Evolutionary conservation across 2,329 filamentous ascomycete genomes (phyloP), one percentile per base, ranked within the genome.

Genomic region (Nigrograna mackinnonii): DNA sequence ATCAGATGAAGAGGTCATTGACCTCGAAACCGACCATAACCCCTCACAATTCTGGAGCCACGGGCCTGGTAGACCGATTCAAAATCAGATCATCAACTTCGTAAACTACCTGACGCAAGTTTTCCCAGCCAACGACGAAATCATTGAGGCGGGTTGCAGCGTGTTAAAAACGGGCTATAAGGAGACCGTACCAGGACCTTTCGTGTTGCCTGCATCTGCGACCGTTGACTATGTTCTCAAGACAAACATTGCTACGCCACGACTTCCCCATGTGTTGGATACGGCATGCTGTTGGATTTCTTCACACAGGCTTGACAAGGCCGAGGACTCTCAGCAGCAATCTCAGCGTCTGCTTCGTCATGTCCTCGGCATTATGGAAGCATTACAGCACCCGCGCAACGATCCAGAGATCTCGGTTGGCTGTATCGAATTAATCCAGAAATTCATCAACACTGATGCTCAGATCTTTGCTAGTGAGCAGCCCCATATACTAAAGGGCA

Each of bases 141-240:
- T 89, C 9, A 78, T 86, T 17, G 87, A 91, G 57, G 77, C 82
- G 4, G 82, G 85, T 22, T 94, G 89, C 67, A 78, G 77, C 43
- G 80, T 91, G 35, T 76, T 92, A 37, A 82, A 84, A 30, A 80
- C 83, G 16, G 89, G 89, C 0, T 91, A 91, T 57, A 84, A 84
- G 1, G 89, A 95, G 64, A 79, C 77, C 0, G 79, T 83, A 19
- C 81, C 86, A 3, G 89, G 89, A 0, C 86, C 88, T 1, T 92
- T 94, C 55, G 87, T 91, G 6, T 82, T 95, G 46, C 79, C 85
- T 3, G 76, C 86, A 0, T 71, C 77, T 1, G 76, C 83, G 49
- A 81, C 88, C n/a, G 80, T 84, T 9, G 75, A 82, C 31, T 86
- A 87, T 60, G 75, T 94, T 35, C 74, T 79, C 3, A 79, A 78